Evolutionary conservation across 2,329 filamentous ascomycete species (phyloP), one percentile per base, ranked within the genome.

Genomic region (Colletotrichum sp.): DNA sequence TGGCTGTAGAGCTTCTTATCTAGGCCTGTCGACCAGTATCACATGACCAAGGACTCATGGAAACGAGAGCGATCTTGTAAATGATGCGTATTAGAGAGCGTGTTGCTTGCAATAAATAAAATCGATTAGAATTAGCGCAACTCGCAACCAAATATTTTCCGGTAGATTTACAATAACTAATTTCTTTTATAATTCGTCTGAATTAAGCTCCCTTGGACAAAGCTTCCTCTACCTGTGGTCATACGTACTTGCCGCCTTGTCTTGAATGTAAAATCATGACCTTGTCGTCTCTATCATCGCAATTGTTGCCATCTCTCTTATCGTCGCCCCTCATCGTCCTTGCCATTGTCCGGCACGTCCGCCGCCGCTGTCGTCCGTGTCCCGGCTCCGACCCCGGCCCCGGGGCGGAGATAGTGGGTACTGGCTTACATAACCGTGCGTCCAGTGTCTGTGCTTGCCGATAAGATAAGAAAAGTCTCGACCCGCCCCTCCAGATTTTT

Each of bases 401-500:
- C 55, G 21, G 18, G 55, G 14, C 24, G 16, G 24, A 58, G 7
- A 28, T 9, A 9, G 55, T 30, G 55, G 55, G 10, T 10, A 16
- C 7, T 28, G 14, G 8, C 55, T 65, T 58, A 61, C n/a, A 70
- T 73, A 73, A 58, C 26, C 71, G 32, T 7, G 7, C 14, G 12
- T 32, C 8, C 3, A 5, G 63, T 30, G 26, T 14, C 63, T 38
- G 18, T 32, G 62, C 62, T 13, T 7, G 3, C 48, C 10, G 71
- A 74, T 74, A 74, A 74, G 71, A 74, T 74, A 74, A 74, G 67
- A 21, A n/a, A 34, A 52, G 43, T 52, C 43, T 52, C 26, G 71
- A 74, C 71, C 71, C 71, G 48, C 71, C 71, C 71, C 71, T 71
- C 67, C 71, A 63, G 59, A 74, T 58, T 74, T 64, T 74, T 70